These are phyloP conservation scores for Trichopus zeylanicus DNA, from an alignment of 116 monocot species.

Conservation along the genomic window DNA sequence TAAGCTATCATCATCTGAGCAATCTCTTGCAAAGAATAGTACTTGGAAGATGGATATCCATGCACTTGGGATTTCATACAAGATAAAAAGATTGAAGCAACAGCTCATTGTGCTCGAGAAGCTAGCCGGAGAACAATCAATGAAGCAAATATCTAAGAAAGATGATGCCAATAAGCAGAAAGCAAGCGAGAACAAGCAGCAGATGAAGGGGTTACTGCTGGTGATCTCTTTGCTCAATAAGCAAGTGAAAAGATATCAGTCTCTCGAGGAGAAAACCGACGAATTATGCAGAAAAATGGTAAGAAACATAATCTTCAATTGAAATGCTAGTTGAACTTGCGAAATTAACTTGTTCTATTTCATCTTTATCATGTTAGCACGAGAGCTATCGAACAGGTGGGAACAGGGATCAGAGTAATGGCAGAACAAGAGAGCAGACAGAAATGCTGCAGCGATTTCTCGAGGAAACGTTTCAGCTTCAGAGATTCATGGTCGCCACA, in stretches of 20 bases:
- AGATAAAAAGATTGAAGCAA: constrained; percentile 88
- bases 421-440: constrained; percentile 29
- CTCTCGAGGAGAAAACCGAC: constrained; percentile 75
- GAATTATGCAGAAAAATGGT: constrained; percentile 74
- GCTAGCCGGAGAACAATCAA: constrained; percentile 17
- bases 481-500: constrained; percentile 78
- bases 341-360: background rate
- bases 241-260: constrained; percentile 77
- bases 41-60: constrained; percentile 76
- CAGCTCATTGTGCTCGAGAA: constrained; percentile 65
- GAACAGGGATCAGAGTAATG: constrained; percentile 6
- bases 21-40: constrained; percentile 7
- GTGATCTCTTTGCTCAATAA: constrained; percentile 59
- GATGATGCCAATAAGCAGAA: constrained; percentile 12
- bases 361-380: constrained; percentile 20
- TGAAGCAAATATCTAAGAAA: constrained; percentile 1
- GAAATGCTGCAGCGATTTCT: constrained; percentile 49
- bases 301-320: constrained; percentile 11
- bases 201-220: constrained; percentile 31
- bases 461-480: constrained; percentile 80
- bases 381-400: constrained; percentile 29
- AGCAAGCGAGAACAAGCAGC: constrained; percentile 17
- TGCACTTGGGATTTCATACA: constrained; percentile 77
- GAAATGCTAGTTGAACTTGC: background rate
- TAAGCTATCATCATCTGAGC: background rate